A percentile compares a stretch with the other conserved stretches of the same genome.
These are phyloP conservation scores for Metschnikowia dekortorum DNA, from an alignment of 805 yeast genomes.

Conservation along the genomic window DNA sequence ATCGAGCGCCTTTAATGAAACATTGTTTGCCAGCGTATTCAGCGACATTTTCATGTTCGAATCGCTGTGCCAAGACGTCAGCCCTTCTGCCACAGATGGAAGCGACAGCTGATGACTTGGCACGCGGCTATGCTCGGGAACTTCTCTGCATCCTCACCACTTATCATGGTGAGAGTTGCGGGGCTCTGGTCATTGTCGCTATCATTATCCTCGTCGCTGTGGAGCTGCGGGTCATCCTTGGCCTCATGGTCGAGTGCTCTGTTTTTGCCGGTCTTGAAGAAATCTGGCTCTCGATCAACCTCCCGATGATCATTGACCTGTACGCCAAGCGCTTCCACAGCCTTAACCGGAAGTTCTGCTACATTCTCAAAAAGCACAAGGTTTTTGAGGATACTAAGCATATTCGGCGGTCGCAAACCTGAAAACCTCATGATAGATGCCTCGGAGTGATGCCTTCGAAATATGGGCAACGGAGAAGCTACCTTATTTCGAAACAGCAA, in stretches of 20 bases:
- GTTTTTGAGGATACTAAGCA: constrained; percentile 43
- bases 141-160: constrained; percentile 53
- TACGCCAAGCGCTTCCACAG: constrained; percentile 78
- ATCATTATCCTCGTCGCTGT: not conserved
- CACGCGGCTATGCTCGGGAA: constrained; percentile 24
- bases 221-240: too few species aligned
- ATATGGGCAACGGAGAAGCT: too few species aligned
- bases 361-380: constrained; percentile 59
- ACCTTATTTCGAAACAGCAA: too few species aligned
- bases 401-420: too few species aligned
- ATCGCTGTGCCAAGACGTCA: not conserved
- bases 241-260: not conserved
- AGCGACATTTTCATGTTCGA: not conserved
- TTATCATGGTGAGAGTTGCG: constrained; percentile 41
- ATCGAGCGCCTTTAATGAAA: not conserved
- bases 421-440: too few species aligned
- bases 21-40: not conserved
- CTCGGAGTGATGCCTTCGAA: too few species aligned
- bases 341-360: constrained; percentile 66
- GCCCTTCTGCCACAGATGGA: not conserved
- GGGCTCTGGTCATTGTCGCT: constrained; percentile 21
- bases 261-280: constrained; percentile 47
- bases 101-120: not conserved
- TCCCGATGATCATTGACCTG: constrained; percentile 75
- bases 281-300: constrained; percentile 73